Evolutionary conservation across 1,284 basidiomycete genomes (phyloP).

Genomic region (Volvariella surrecta): DNA sequence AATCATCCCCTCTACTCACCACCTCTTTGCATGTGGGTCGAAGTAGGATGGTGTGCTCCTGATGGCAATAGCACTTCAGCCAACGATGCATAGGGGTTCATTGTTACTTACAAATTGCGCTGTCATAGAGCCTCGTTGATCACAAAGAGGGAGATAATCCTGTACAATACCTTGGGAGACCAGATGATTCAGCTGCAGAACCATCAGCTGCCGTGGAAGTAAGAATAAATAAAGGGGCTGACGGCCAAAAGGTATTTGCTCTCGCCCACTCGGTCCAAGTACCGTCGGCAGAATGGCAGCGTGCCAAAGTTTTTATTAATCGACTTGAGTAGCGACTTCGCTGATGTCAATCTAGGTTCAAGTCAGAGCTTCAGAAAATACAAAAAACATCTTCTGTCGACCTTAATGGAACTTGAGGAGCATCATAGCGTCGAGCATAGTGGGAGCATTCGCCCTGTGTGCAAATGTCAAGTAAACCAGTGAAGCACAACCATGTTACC

Average conservation of each 20-base stretch:
- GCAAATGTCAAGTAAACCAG: slow-evolving; percentile 7
- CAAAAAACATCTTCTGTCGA: slow-evolving; percentile 23
- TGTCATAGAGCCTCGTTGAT: slow-evolving; percentile 79
- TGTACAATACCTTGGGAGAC: slow-evolving; percentile 86
- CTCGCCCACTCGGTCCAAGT: slow-evolving; percentile 91
- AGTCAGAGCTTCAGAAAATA: slow-evolving; percentile 3
- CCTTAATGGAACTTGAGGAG: slow-evolving; percentile 66
- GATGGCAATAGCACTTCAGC: slow-evolving; percentile 8
- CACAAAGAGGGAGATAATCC: slow-evolving; percentile 92
- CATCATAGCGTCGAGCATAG: slow-evolving; percentile 73
- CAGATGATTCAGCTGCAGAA: slow-evolving; percentile 74
- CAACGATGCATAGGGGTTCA: not conserved
- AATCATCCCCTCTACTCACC: slow-evolving; percentile 91
- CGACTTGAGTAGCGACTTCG: slow-evolving; percentile 79
- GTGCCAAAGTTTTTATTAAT: slow-evolving; percentile 96
- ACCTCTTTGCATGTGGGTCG: slow-evolving; percentile 93
- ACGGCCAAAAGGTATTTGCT: slow-evolving; percentile 92
- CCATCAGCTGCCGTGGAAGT: not conserved
- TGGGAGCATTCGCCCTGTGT: slow-evolving; percentile 87
- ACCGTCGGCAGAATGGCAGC: slow-evolving; percentile 92
- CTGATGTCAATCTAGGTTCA: slow-evolving; percentile 63
- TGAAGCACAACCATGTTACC: slow-evolving; percentile 15
- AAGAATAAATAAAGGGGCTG: slow-evolving; percentile 21
- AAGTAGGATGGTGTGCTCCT: slow-evolving; percentile 92
- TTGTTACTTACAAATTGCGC: slow-evolving; percentile 76